A percentile compares a stretch with the other conserved stretches of the same genome.
These are phyloP conservation scores for Plantago lanceolata DNA, from an alignment of 305 asterid genomes.

Conservation along the genomic window DNA sequence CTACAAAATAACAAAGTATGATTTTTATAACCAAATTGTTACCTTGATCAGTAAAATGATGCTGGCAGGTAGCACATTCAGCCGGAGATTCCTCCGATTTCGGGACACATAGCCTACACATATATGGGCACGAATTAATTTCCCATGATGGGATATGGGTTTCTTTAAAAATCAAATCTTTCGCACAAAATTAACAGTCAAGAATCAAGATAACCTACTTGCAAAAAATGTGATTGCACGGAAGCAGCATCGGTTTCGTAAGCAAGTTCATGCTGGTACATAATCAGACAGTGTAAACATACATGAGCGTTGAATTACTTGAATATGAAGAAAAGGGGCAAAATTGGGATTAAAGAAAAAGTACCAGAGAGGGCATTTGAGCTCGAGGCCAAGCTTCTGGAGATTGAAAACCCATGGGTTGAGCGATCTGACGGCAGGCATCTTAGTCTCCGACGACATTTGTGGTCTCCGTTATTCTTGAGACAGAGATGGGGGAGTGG, in stretches of 20 bases:
- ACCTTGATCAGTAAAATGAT: conserved; percentile 49
- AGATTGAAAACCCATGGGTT: conserved; percentile 70
- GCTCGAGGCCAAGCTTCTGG: conserved; percentile 77
- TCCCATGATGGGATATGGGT: neutral
- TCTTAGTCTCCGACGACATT: conserved; percentile 43
- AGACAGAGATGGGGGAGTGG: neutral
- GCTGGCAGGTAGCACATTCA: conserved; percentile 69
- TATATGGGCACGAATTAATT: neutral
- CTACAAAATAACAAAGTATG: neutral
- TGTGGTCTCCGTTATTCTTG: neutral
- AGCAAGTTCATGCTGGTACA: conserved; percentile 57
- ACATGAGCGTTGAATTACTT: neutral
- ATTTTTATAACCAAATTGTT: neutral
- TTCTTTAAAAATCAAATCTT: neutral
- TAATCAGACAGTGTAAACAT: neutral
- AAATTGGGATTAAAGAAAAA: neutral
- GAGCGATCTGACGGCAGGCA: conserved; percentile 31
- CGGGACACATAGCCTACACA: conserved; percentile 51
- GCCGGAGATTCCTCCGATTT: conserved; percentile 28
- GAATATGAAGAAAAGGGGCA: neutral
- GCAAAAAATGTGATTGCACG: conserved; percentile 87
- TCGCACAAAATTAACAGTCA: no score
- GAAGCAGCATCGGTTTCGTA: conserved; percentile 64
- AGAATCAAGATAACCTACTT: conserved; percentile 39
- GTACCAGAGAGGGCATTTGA: conserved; percentile 81